phyloP scores from a whole-genome alignment of 129 eudicot genomes.

The Smallanthus sonchifolius region DNA sequence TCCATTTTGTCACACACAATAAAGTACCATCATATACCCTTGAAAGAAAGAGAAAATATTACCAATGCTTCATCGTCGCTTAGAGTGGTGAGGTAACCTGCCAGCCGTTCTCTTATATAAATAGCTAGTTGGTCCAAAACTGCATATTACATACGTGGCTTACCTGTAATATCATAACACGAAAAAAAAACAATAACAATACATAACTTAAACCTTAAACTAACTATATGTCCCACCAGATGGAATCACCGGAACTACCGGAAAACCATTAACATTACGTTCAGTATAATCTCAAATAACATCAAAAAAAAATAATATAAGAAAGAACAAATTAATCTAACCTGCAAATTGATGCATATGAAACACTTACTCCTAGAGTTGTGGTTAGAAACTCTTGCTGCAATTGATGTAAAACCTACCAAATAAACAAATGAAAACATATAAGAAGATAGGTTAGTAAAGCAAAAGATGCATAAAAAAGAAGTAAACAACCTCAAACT shows the following conservation, averaged over 20 bases:
- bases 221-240: neutral
- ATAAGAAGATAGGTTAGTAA: no score
- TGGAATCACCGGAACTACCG: conserved; percentile 65
- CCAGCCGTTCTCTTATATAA: conserved; percentile 61
- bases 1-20: neutral
- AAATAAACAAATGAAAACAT: no score
- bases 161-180: conserved; percentile 44
- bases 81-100: conserved; percentile 73
- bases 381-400: no score
- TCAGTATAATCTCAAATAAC: no score
- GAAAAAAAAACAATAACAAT: neutral
- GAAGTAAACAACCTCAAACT: neutral
- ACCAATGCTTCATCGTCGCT: conserved; percentile 77
- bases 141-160: conserved; percentile 90
- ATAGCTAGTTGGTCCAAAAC: conserved; percentile 80
- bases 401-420: no score
- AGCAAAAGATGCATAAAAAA: no score
- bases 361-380: no score
- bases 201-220: conserved; percentile 1
- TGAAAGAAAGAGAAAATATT: conserved; percentile 7
- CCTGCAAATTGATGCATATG: no score
- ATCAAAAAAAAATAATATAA: no score
- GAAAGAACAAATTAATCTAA: no score
- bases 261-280: no score
- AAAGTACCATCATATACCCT: neutral